Evolutionary conservation across 1,284 basidiomycete species (phyloP).

Genomic region (Pseudozyma tsukubaensis): DNA sequence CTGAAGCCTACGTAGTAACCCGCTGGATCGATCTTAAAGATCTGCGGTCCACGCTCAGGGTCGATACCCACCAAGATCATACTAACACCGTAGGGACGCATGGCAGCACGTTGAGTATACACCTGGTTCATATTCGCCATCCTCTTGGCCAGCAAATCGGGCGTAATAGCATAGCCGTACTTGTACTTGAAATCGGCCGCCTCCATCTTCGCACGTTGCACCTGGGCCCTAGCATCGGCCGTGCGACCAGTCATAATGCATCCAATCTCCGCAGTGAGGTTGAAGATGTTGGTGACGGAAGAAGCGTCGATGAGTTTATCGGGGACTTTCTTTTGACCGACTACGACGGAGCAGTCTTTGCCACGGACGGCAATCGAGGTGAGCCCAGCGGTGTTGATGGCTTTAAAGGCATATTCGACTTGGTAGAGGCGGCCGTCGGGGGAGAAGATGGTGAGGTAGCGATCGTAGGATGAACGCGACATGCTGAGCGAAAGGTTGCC

Average conservation of each 20-base stretch:
- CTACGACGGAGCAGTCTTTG: constrained; percentile 92
- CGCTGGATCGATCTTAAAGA: constrained; percentile 98
- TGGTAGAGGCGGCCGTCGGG: constrained; percentile 68
- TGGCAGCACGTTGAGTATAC: constrained; percentile 95
- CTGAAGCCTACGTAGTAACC: constrained; percentile 99
- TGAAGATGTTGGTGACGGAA: constrained; percentile 94
- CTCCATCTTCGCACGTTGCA: constrained; percentile 86
- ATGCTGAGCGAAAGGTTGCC: constrained; percentile 31
- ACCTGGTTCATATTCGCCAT: constrained; percentile 99
- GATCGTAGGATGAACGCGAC: constrained; percentile 67
- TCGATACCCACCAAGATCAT: constrained; percentile 97
- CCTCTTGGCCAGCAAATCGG: constrained; percentile 90
- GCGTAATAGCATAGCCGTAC: constrained; percentile 95
- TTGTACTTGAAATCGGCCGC: constrained; percentile 96
- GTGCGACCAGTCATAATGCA: constrained; percentile 95
- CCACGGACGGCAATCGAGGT: constrained; percentile 93
- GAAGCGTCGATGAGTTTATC: constrained; percentile 97
- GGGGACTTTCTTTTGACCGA: constrained; percentile 98
- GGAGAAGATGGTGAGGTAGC: constrained; percentile 68
- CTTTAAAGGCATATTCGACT: constrained; percentile 92
- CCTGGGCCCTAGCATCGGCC: constrained; percentile 95
- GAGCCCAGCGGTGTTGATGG: constrained; percentile 94
- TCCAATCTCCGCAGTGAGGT: constrained; percentile 94
- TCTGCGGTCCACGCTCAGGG: constrained; percentile 84
- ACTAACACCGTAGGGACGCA: constrained; percentile 95